Conservation (phyloP, 2,329 filamentous ascomycete species). For the Thyridium curvatum region DNA sequence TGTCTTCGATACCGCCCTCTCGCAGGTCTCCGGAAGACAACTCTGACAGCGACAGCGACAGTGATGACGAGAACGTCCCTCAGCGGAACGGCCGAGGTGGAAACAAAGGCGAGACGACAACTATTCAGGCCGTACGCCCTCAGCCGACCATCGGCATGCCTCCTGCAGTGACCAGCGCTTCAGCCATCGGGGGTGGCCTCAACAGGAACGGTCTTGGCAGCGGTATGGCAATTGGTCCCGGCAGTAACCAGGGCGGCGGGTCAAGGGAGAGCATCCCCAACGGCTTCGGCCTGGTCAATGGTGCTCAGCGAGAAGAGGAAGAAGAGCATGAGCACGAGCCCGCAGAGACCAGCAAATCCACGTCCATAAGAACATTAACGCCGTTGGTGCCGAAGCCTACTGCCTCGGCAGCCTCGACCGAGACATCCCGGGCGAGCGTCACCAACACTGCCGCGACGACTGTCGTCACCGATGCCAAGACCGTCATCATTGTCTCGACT, state of each 20-base stretch:
- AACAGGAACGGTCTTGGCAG: too few relatives aligned
- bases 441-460: not conserved
- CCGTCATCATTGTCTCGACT: constrained; percentile 9
- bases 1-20: too few relatives aligned
- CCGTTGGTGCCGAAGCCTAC: not conserved
- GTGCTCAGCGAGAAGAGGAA: constrained; percentile 1
- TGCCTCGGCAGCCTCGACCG: not conserved
- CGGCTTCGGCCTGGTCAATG: not conserved
- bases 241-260: too few relatives aligned
- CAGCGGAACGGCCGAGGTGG: constrained; percentile 1
- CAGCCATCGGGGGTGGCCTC: too few relatives aligned
- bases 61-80: too few relatives aligned
- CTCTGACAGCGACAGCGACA: too few relatives aligned
- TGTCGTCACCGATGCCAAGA: constrained; percentile 5
- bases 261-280: too few relatives aligned
- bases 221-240: too few relatives aligned
- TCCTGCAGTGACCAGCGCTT: too few relatives aligned
- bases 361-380: too few relatives aligned
- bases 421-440: not conserved
- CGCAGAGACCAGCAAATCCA: not conserved
- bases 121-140: not conserved
- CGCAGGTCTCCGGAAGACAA: too few relatives aligned
- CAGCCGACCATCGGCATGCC: too few relatives aligned
- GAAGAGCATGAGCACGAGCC: not conserved
- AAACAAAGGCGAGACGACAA: constrained; percentile 2